Evolutionary conservation across 2,329 filamentous ascomycete species (phyloP), one percentile per base, ranked within the genome.

Genomic region (Hymenoscyphus fructigenus): DNA sequence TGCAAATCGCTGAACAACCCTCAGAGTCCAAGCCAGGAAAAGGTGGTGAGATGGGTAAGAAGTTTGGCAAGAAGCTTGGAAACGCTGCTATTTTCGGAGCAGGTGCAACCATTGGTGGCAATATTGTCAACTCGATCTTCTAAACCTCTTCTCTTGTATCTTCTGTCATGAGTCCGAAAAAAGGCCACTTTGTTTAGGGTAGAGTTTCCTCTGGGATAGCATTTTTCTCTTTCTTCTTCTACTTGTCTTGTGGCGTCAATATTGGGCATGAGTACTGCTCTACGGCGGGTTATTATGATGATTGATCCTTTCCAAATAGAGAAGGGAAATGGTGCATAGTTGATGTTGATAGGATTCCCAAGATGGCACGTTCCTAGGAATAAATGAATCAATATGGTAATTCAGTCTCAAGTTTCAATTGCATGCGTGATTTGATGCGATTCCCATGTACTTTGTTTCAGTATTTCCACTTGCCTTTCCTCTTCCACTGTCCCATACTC

Each of bases 61-160:
- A 97, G 81, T 91, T 97, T 78, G 93, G 94, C 70, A 96, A 96
- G 86, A 98, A 97, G 83, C 78, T 94, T 74, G 94, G 94, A 6
- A 88, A 88, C 72, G 84, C 85, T 56, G 92, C 93, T 32, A 92
- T 97, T 71, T 96, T 96, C 73, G 94, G 94, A 77, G 94, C 94
- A 58, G 93, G 94, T 78, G 93, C 94, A 59, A 95, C 92, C 1
- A 90, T 97, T 69, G 93, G 93, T 75, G 87, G 90, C 71, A 95
- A 96, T 75, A 87, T 97, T 75, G 92, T 97, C 71, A 95, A 96
- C 79, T 88, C 89, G 68, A 96, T 96, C 72, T 95, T 97, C 78
- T 96, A 88, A 63, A 29, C 61, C 57, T n/a, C 20, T 12, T 29
- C n/a, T 44, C 34, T 28, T 28, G 36, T n/a, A 28, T 41, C 29